A percentile compares a stretch with the other conserved stretches of the same genome.
These are phyloP conservation scores for Cutaneotrichosporon sp. DNA, from an alignment of 1,284 basidiomycete genomes.

Conservation along the genomic window DNA sequence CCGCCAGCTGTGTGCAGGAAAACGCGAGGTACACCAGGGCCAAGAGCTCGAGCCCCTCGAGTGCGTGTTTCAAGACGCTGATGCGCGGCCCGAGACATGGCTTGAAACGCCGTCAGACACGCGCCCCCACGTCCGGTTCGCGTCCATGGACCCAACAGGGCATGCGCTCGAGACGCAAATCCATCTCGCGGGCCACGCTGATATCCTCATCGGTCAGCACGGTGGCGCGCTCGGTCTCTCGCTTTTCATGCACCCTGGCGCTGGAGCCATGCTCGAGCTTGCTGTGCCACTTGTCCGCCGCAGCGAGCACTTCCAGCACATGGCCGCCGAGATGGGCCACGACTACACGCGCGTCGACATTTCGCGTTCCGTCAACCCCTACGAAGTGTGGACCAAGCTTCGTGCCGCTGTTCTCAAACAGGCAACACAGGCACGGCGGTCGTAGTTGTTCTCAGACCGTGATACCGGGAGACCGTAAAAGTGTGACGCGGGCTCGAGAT, in stretches of 20 bases:
- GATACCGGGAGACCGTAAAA: too few relatives aligned
- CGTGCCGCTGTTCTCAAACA: too few relatives aligned
- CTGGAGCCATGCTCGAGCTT: constrained; percentile 34
- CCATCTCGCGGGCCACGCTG: constrained; percentile 36
- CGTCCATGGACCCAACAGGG: constrained; percentile 34
- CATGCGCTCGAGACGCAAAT: constrained; percentile 41
- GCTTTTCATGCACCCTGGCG: constrained; percentile 38
- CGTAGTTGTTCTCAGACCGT: too few relatives aligned
- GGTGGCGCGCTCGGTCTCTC: constrained; percentile 41
- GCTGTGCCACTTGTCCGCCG: constrained; percentile 26
- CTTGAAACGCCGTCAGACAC: background rate
- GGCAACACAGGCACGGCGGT: too few relatives aligned
- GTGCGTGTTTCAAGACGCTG: constrained; percentile 31
- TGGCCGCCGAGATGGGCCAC: constrained; percentile 29
- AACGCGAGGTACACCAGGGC: too few relatives aligned
- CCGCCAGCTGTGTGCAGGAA: constrained; percentile 20
- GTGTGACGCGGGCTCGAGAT: too few relatives aligned
- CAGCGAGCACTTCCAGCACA: constrained; percentile 44
- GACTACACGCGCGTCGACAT: constrained; percentile 25
- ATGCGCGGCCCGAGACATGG: constrained; percentile 34
- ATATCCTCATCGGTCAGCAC: constrained; percentile 36
- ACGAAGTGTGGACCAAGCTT: constrained; percentile 26
- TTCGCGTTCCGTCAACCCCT: constrained; percentile 23
- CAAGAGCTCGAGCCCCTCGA: constrained; percentile 7
- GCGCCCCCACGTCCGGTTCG: constrained; percentile 27